These are phyloP conservation scores for Corymbia calophylla DNA, from an alignment of 441 rosid species.

Conservation along the genomic window DNA sequence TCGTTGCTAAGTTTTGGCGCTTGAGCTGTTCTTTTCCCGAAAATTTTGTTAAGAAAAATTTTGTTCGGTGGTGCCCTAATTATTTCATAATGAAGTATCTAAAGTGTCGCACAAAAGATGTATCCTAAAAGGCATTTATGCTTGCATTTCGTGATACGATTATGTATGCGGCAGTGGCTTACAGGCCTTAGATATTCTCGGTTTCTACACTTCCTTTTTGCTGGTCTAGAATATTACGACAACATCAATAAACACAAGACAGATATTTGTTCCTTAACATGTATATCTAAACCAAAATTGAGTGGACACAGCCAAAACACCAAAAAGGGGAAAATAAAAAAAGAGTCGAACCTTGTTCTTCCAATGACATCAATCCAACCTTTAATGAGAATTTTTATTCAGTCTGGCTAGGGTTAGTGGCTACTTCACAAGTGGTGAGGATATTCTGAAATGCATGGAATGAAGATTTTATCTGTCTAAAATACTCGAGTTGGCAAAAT, in stretches of 20 bases:
- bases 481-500: neutral
- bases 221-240: neutral
- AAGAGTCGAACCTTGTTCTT: neutral
- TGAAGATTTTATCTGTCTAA: neutral
- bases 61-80: neutral
- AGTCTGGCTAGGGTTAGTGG: neutral
- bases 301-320: neutral
- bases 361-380: neutral
- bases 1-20: too few relatives aligned
- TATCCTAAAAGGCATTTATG: neutral
- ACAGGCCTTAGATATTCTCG: neutral
- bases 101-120: neutral
- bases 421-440: neutral
- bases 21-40: too few relatives aligned
- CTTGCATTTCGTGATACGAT: neutral
- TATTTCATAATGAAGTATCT: neutral
- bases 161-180: neutral
- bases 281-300: neutral
- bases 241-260: neutral
- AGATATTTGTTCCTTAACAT: neutral
- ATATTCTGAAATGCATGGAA: neutral
- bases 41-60: neutral
- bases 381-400: neutral
- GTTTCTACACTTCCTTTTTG: neutral
- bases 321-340: neutral